Evolutionary conservation across 495 filamentous ascomycete species (phyloP).

Genomic region (Diplogelasinospora grovesii): DNA sequence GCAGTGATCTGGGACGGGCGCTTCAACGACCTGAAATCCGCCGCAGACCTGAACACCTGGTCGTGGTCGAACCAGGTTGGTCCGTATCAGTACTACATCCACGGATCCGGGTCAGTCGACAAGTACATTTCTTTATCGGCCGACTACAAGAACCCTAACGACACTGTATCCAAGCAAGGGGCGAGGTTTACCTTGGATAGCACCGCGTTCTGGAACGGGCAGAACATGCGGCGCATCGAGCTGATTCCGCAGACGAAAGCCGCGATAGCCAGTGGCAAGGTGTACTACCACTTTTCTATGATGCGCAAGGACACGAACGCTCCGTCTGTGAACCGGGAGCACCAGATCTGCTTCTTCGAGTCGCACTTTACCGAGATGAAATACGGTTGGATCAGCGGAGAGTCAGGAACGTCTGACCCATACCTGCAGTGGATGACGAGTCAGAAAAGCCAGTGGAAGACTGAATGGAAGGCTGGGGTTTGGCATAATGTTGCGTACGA

Average conservation of each 20-base stretch:
- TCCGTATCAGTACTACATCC: constrained; percentile 69
- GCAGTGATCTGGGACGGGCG: constrained; percentile 55
- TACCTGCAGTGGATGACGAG: constrained; percentile 42
- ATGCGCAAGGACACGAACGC: constrained; percentile 50
- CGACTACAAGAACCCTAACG: constrained; percentile 57
- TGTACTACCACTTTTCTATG: constrained; percentile 63
- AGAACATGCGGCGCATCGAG: constrained; percentile 47
- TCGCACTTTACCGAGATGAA: constrained; percentile 69
- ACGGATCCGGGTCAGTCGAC: constrained; percentile 46
- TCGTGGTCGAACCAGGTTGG: constrained; percentile 60
- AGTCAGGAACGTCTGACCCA: constrained; percentile 45
- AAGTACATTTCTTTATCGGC: constrained; percentile 49
- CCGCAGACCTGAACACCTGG: constrained; percentile 51
- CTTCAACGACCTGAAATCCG: constrained; percentile 49
- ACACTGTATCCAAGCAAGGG: constrained; percentile 51
- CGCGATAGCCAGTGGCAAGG: constrained; percentile 53
- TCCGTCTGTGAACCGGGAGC: constrained; percentile 53
- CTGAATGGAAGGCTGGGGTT: constrained; percentile 44
- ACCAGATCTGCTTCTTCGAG: constrained; percentile 69
- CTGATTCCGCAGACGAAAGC: constrained; percentile 62
- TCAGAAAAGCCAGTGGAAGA: constrained; percentile 36
- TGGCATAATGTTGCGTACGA: constrained; percentile 71
- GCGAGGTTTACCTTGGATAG: constrained; percentile 59
- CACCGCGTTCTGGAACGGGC: constrained; percentile 51
- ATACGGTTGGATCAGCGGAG: constrained; percentile 57